Base-by-base conservation (phyloP, 148 eudicot species). In the Tetragonia tetragonoides region DNA sequence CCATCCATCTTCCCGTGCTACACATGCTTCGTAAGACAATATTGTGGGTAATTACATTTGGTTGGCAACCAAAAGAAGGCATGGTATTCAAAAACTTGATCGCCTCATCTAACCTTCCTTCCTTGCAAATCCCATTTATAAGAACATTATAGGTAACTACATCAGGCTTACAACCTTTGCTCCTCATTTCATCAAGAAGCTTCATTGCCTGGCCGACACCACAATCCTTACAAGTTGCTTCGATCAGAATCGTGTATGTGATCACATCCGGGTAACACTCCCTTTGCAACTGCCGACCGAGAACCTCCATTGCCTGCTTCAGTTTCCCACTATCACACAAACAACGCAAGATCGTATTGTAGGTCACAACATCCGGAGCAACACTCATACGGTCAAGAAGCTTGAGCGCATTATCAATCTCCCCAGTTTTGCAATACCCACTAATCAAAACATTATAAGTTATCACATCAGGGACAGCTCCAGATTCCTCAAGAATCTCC, bases 101-200 rank as follows among this genome's bases (percentile, higher is more conserved):
- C 14, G 92, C 95, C 23, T 91, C 95, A 42, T 89, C 87, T 34
- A 91, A 62, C 59, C 85, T 88, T 74, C 91, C 95, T 84, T 91
- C 92, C 63, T 77, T 88, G 77, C 95, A 91, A 54, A 91, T 89
- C 72, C 92, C 95, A 64, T 89, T 88, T 39, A 91, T 82, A 68
- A 91, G 90, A 40, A 91, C 95, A 78, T 89, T 91, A 72, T 87
- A 91, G 68, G 92, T 91, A 62, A 91, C 90, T 71, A 89, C 87
- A 81, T 91, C 91, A 2, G 91, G 92, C 44, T 85, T 83, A 82
- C 95, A 89, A 20, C 95, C 92, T 81, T 81, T 91, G 57, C 75
- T 88, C 82, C 85, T 86, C 95, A 91, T 91, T 84, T 91, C 95
- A 80, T 88, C 92, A 3, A 91, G 61, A 70, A 91, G 90, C 85